A percentile compares a stretch with the other conserved stretches of the same genome.
phyloP scores from a whole-genome alignment of 2,329 filamentous ascomycete genomes.

The Pseudocercospora eumusae region DNA sequence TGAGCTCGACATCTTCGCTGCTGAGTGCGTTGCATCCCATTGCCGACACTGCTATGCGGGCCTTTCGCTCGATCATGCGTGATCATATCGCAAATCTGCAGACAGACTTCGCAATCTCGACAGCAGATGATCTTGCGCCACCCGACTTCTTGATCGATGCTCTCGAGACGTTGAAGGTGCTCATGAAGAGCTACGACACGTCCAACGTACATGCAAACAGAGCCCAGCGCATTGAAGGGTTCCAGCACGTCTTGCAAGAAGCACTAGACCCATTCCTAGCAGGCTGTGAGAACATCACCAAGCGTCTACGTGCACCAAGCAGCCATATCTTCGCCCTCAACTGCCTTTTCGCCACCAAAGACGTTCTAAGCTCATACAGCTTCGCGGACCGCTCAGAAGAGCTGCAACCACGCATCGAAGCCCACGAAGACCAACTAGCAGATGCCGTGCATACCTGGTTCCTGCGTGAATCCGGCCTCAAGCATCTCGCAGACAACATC shows the following conservation, averaged over 20 bases:
- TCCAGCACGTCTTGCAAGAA: slow-evolving; percentile 73
- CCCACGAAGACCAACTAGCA: slow-evolving; percentile 53
- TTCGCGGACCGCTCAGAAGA: slow-evolving; percentile 57
- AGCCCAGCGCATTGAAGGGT: slow-evolving; percentile 64
- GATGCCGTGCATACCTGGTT: slow-evolving; percentile 66
- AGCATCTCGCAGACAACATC: slow-evolving; percentile 44
- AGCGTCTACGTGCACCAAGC: slow-evolving; percentile 59
- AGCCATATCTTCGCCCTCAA: slow-evolving; percentile 73
- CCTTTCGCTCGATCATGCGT: slow-evolving; percentile 78
- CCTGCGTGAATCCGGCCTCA: slow-evolving; percentile 71
- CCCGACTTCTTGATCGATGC: slow-evolving; percentile 81
- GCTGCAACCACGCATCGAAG: slow-evolving; percentile 33
- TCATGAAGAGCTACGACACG: slow-evolving; percentile 85
- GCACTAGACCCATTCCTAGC: slow-evolving; percentile 83
- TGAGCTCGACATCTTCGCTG: slow-evolving; percentile 69
- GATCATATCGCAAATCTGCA: slow-evolving; percentile 78
- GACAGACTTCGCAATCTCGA: slow-evolving; percentile 67
- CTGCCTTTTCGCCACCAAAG: slow-evolving; percentile 63
- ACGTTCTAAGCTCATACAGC: slow-evolving; percentile 59
- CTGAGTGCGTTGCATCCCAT: slow-evolving; percentile 68
- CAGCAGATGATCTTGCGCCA: slow-evolving; percentile 68
- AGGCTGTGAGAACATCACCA: slow-evolving; percentile 70
- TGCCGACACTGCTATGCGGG: slow-evolving; percentile 73
- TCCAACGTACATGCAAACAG: slow-evolving; percentile 62
- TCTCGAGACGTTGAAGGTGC: slow-evolving; percentile 71